phyloP scores from a whole-genome alignment of 148 eudicot genomes.

The Rheum nobile region DNA sequence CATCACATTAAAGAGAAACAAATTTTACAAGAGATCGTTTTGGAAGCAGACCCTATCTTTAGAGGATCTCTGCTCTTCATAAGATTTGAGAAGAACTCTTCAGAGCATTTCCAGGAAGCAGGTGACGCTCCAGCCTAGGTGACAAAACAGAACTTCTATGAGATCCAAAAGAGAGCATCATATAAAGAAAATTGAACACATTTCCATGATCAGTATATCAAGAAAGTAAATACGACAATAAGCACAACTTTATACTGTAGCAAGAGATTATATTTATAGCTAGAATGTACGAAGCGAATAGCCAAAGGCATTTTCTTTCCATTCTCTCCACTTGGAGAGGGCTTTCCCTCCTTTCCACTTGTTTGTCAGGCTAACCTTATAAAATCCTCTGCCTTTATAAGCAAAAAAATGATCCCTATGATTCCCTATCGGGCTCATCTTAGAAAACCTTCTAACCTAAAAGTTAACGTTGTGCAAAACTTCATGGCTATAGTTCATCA shows the following conservation, averaged over 20 bases:
- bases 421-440: not conserved
- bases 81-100: conserved; percentile 76
- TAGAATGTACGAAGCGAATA: not conserved
- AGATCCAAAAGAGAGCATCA: not conserved
- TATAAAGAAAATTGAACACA: not conserved
- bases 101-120: conserved; percentile 98
- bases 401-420: not conserved
- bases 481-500: not conserved
- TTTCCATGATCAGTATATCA: not conserved
- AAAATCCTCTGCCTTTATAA: no score
- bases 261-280: not conserved
- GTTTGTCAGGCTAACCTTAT: no score
- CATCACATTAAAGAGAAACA: not conserved
- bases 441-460: not conserved
- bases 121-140: conserved; percentile 52
- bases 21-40: not conserved
- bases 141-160: not conserved
- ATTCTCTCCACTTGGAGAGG: no score
- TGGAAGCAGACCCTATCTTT: conserved; percentile 63
- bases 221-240: not conserved
- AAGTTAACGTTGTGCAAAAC: not conserved
- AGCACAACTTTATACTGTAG: not conserved
- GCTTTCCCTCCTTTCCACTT: no score
- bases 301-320: not conserved
- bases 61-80: conserved; percentile 89